Conservation (phyloP, 2,329 filamentous ascomycete genomes). For the Grosmannia huntii region DNA sequence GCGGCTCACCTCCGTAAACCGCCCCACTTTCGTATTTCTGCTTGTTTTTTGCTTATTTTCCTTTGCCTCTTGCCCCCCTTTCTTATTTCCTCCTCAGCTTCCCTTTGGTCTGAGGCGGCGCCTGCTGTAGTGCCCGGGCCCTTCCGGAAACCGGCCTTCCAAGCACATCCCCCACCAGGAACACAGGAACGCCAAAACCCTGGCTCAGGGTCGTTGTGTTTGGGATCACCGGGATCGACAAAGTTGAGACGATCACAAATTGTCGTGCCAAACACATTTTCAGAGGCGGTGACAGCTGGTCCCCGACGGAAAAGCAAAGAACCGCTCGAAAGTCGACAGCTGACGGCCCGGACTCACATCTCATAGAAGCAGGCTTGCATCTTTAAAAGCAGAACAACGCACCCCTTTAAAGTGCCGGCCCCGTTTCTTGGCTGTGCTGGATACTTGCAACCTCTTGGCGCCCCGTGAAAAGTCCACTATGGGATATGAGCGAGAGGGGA, state of each 20-base stretch:
- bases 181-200: neutral
- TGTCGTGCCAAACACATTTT: neutral
- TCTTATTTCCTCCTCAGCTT: neutral
- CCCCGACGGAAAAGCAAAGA: neutral
- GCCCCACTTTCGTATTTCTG: neutral
- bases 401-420: no score
- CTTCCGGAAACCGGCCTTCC: no score
- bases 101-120: neutral
- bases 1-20: neutral
- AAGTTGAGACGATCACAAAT: neutral
- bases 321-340: no score
- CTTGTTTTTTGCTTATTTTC: neutral
- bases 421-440: neutral
- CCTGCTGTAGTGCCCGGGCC: neutral
- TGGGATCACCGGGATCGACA: neutral
- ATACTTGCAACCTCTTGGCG: neutral
- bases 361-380: no score
- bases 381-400: no score
- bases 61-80: neutral
- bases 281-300: neutral
- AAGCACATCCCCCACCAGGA: no score
- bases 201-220: neutral
- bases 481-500: neutral
- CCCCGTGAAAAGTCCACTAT: neutral
- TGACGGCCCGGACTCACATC: no score